phyloP scores from a whole-genome alignment of 257 asterid genomes.

The Paraleonurus japonicus region DNA sequence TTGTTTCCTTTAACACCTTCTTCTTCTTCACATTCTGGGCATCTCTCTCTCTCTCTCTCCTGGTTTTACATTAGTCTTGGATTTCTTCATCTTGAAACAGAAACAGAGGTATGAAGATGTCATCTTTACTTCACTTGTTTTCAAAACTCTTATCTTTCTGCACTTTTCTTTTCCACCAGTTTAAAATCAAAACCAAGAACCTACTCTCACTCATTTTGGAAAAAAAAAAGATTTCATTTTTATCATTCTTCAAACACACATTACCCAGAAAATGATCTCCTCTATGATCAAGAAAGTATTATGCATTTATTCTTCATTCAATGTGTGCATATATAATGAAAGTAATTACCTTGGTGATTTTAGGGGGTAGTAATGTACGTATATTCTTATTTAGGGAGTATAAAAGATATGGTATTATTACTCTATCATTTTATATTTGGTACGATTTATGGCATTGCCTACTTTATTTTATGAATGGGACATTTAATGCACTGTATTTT shows the following conservation, averaged over 20 bases:
- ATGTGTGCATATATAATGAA: constrained; percentile 3
- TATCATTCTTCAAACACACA: too few relatives aligned
- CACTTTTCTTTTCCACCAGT: too few relatives aligned
- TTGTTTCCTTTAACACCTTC: constrained; percentile 6
- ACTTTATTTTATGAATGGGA: neutral
- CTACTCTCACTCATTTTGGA: too few relatives aligned
- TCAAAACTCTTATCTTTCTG: neutral
- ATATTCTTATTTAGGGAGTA: neutral
- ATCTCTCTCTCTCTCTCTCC: neutral
- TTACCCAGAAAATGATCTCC: too few relatives aligned
- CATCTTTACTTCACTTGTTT: too few relatives aligned
- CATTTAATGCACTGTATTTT: neutral
- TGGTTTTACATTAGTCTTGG: neutral
- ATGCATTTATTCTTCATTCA: neutral
- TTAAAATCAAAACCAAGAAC: too few relatives aligned
- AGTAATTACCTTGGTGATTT: neutral
- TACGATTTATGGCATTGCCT: constrained; percentile 11
- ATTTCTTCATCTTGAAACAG: neutral
- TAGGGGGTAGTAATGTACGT: neutral
- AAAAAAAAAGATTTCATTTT: too few relatives aligned
- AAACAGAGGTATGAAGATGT: constrained; percentile 21
- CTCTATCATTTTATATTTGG: neutral
- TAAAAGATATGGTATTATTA: neutral
- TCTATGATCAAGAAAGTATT: neutral
- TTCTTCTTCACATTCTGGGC: too few relatives aligned